These are phyloP conservation scores for Ustilago tritici DNA, from an alignment of 1,284 basidiomycete species.

Conservation along the genomic window DNA sequence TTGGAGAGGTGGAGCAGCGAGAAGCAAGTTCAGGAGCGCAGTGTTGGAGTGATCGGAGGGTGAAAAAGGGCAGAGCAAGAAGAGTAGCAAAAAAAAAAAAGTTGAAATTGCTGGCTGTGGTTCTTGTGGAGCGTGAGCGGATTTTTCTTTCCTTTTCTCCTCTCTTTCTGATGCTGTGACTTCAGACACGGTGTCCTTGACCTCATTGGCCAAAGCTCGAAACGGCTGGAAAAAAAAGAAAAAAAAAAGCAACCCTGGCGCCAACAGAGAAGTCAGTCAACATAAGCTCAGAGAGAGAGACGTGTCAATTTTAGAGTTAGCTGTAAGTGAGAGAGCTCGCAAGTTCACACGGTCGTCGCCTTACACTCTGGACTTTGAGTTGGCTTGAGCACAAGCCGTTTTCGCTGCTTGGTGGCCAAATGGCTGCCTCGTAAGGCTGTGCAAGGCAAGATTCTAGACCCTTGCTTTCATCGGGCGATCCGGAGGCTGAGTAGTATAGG, in stretches of 20 bases:
- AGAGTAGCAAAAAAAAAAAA: conserved; percentile 6
- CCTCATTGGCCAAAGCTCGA: conserved; percentile 17
- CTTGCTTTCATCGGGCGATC: too few species aligned
- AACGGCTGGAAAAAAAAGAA: not conserved
- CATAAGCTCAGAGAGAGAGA: conserved; percentile 4
- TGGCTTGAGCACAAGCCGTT: too few species aligned
- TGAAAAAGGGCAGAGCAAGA: conserved; percentile 37
- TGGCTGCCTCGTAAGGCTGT: too few species aligned
- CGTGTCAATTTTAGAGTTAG: not conserved
- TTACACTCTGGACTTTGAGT: too few species aligned
- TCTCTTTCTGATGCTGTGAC: not conserved
- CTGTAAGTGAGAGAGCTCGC: not conserved
- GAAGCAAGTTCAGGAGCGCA: conserved; percentile 5
- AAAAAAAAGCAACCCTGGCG: too few species aligned
- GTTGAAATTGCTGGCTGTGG: conserved; percentile 2
- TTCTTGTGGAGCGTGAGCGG: not conserved
- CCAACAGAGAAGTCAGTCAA: not conserved
- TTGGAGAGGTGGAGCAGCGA: not conserved
- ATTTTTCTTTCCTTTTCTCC: conserved; percentile 4
- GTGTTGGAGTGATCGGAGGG: conserved; percentile 47
- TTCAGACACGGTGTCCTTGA: not conserved
- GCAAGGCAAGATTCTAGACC: too few species aligned
- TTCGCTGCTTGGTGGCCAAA: too few species aligned
- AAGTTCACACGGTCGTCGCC: too few species aligned
- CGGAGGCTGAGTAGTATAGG: too few species aligned